Evolutionary conservation across 805 yeast genomes (phyloP).

Genomic region (Starmerella gropengiesseri): DNA sequence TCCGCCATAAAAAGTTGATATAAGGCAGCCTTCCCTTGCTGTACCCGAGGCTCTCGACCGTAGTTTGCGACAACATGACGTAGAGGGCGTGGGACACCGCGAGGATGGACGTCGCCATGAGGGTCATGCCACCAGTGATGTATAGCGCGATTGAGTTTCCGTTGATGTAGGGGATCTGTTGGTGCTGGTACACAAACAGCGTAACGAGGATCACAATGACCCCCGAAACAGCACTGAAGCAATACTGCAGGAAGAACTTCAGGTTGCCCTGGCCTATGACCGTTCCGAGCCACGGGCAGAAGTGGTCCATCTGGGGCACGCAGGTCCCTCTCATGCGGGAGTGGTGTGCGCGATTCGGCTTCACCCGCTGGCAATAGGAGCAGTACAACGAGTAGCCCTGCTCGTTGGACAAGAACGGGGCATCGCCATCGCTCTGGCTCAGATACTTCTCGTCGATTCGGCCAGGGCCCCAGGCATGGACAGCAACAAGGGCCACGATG

Average conservation of each 20-base stretch:
- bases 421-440: constrained; percentile 9
- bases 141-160: constrained; percentile 43
- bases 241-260: constrained; percentile 45
- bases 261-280: constrained; percentile 62
- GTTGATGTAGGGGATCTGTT: constrained; percentile 29
- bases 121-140: constrained; percentile 37
- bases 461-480: constrained; percentile 52
- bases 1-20: constrained; percentile 35
- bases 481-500: constrained; percentile 35
- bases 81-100: constrained; percentile 37
- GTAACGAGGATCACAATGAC: constrained; percentile 35
- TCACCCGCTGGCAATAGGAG: constrained; percentile 50
- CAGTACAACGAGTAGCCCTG: constrained; percentile 75
- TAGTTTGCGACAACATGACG: constrained; percentile 28
- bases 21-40: constrained; percentile 23
- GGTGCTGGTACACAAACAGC: constrained; percentile 29
- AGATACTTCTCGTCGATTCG: constrained; percentile 26
- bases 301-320: constrained; percentile 72
- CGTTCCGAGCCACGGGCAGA: constrained; percentile 65
- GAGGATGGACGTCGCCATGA: constrained; percentile 38
- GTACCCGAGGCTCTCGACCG: constrained; percentile 43
- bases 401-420: constrained; percentile 50
- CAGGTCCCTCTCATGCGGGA: constrained; percentile 46
- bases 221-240: constrained; percentile 30
- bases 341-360: constrained; percentile 61